Evolutionary conservation across 225 moss, liverwort and hornwort species (phyloP).

Genomic region (Pseudisothecium myosuroides): DNA sequence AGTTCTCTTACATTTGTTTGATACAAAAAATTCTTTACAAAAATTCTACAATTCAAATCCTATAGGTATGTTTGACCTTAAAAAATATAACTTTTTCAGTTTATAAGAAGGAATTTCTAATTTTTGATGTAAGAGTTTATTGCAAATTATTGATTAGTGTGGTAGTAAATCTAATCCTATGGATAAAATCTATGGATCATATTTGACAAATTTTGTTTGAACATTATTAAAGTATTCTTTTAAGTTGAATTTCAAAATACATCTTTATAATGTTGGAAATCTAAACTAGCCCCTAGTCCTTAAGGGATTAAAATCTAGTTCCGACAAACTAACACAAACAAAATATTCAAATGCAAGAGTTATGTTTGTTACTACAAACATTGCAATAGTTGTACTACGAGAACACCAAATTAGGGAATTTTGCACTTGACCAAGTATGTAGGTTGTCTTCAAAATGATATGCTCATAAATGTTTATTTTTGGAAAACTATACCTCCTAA

Average conservation of each 20-base stretch:
- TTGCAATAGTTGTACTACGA: neutral
- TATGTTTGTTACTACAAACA: neutral
- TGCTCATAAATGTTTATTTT: no score
- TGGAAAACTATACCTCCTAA: no score
- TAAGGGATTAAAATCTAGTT: neutral
- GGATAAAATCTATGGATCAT: neutral
- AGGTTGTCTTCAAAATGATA: no score
- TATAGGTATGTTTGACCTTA: neutral
- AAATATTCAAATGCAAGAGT: neutral
- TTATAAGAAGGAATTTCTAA: neutral
- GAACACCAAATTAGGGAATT: no score
- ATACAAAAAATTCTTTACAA: neutral
- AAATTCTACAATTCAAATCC: neutral
- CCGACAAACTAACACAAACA: fast-evolving
- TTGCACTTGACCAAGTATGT: no score
- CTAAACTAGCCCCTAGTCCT: neutral
- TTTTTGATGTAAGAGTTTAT: neutral
- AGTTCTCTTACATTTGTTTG: no score
- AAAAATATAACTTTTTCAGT: neutral
- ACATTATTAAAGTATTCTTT: neutral
- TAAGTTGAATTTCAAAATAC: neutral
- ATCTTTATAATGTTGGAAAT: neutral
- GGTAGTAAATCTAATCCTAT: neutral
- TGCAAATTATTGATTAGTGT: neutral
- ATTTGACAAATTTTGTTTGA: neutral